Conservation (phyloP, 2,329 filamentous ascomycete genomes). For the Xylariales sp. region DNA sequence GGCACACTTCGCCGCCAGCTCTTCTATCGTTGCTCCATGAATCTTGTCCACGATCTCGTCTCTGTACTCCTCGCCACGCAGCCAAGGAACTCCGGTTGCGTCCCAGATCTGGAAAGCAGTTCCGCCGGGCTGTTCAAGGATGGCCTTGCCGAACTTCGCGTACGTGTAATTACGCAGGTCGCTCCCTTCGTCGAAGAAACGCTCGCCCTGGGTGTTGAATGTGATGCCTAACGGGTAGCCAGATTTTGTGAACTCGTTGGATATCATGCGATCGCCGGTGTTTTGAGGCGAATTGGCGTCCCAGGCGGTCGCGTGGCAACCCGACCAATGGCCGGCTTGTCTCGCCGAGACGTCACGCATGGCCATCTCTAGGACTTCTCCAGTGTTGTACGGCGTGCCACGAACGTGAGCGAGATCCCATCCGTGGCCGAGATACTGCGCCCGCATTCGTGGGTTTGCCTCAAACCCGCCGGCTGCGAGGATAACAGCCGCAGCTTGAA, state of each 20-base stretch:
- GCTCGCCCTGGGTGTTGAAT: conserved; percentile 52
- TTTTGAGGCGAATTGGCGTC: conserved; percentile 55
- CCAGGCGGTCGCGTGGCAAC: conserved; percentile 62
- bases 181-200: conserved; percentile 63
- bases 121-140: conserved; percentile 53
- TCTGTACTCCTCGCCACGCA: conserved; percentile 59
- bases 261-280: conserved; percentile 51
- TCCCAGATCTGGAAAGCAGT: conserved; percentile 65
- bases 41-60: conserved; percentile 52
- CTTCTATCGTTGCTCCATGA: conserved; percentile 43
- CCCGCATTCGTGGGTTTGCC: conserved; percentile 51
- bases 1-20: conserved; percentile 47
- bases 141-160: conserved; percentile 58
- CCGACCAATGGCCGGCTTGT: conserved; percentile 54
- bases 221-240: conserved; percentile 64
- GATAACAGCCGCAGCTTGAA: conserved; percentile 31
- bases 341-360: conserved; percentile 44
- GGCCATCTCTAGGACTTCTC: conserved; percentile 51
- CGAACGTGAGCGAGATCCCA: conserved; percentile 61
- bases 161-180: conserved; percentile 66
- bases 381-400: conserved; percentile 61
- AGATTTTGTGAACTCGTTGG: conserved; percentile 65
- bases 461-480: conserved; percentile 62
- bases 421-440: conserved; percentile 47
- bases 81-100: conserved; percentile 41